Evolutionary conservation across 805 yeast genomes (phyloP).

Genomic region (Kodamaea leandrae): DNA sequence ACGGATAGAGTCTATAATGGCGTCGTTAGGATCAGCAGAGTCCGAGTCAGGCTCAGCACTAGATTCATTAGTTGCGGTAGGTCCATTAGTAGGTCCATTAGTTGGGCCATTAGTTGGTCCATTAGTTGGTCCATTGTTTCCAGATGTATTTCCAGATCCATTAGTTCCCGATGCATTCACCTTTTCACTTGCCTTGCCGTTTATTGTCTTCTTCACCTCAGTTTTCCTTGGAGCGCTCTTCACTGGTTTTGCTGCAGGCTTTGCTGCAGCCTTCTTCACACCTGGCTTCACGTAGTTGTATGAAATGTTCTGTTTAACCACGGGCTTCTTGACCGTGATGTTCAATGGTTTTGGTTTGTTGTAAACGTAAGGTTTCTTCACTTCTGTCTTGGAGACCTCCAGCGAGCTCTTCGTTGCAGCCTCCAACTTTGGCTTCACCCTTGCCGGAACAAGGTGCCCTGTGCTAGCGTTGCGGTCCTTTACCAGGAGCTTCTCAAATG

Average conservation of each 20-base stretch:
- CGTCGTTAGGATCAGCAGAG: slow-evolving; percentile 27
- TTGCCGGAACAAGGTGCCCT: slow-evolving; percentile 1
- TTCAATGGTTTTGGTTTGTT: slow-evolving; percentile 41
- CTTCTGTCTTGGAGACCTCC: neutral
- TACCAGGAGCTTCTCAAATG: slow-evolving; percentile 1
- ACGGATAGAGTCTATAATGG: slow-evolving; percentile 43
- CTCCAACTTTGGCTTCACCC: slow-evolving; percentile 2
- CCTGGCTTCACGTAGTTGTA: slow-evolving; percentile 16
- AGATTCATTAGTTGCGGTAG: too few relatives aligned
- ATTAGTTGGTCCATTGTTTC: too few relatives aligned
- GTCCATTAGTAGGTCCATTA: too few relatives aligned
- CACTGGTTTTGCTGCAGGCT: too few relatives aligned
- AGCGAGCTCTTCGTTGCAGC: slow-evolving; percentile 3
- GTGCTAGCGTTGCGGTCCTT: slow-evolving; percentile 2
- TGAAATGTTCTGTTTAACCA: slow-evolving; percentile 13
- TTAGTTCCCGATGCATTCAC: too few relatives aligned
- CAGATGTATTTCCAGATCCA: too few relatives aligned
- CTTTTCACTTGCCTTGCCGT: too few relatives aligned
- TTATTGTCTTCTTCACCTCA: too few relatives aligned
- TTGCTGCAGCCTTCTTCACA: slow-evolving; percentile 7
- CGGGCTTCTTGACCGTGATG: slow-evolving; percentile 17
- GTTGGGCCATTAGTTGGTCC: too few relatives aligned
- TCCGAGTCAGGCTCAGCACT: too few relatives aligned
- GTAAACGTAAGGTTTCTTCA: slow-evolving; percentile 26
- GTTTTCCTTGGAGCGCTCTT: too few relatives aligned